These are phyloP conservation scores for Porphyrellus cyaneotinctus DNA, from an alignment of 768 basidiomycete species.

Conservation along the genomic window DNA sequence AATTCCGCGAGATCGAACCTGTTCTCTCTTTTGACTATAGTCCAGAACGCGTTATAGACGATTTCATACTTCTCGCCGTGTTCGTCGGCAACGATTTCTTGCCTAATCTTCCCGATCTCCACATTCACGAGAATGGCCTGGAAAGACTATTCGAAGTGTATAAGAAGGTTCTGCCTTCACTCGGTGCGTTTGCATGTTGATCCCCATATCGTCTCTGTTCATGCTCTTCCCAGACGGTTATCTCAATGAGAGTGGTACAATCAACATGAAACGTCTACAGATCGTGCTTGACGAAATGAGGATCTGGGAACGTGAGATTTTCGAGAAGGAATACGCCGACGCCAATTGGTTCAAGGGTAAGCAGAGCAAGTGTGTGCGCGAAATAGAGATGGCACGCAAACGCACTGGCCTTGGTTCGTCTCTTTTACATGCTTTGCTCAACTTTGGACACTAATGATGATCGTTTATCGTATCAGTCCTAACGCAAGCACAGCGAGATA, in stretches of 20 bases:
- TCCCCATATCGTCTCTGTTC: background rate
- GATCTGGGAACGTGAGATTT: slow-evolving; percentile 83
- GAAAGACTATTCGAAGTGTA: slow-evolving; percentile 94
- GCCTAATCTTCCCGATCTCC: slow-evolving; percentile 92
- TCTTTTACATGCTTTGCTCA: background rate
- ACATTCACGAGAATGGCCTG: slow-evolving; percentile 96
- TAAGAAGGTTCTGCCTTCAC: slow-evolving; percentile 81
- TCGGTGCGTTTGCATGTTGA: slow-evolving; percentile 41
- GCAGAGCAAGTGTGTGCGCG: slow-evolving; percentile 67
- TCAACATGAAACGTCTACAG: slow-evolving; percentile 78
- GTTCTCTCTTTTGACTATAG: slow-evolving; percentile 76
- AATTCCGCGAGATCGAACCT: slow-evolving; percentile 74
- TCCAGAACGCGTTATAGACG: slow-evolving; percentile 94
- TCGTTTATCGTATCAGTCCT: slow-evolving; percentile 45
- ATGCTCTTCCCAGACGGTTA: slow-evolving; percentile 66
- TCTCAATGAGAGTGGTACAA: slow-evolving; percentile 83
- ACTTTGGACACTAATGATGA: background rate
- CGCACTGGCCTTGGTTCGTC: slow-evolving; percentile 61
- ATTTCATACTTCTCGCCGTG: slow-evolving; percentile 94
- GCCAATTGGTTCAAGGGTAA: slow-evolving; percentile 93
- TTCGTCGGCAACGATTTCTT: slow-evolving; percentile 98
- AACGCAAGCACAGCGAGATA: slow-evolving; percentile 65
- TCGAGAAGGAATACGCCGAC: slow-evolving; percentile 89
- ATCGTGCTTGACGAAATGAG: slow-evolving; percentile 86
- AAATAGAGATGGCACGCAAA: slow-evolving; percentile 58